Evolutionary conservation across 306 rosid genomes (phyloP).

Genomic region (Inga laurina): DNA sequence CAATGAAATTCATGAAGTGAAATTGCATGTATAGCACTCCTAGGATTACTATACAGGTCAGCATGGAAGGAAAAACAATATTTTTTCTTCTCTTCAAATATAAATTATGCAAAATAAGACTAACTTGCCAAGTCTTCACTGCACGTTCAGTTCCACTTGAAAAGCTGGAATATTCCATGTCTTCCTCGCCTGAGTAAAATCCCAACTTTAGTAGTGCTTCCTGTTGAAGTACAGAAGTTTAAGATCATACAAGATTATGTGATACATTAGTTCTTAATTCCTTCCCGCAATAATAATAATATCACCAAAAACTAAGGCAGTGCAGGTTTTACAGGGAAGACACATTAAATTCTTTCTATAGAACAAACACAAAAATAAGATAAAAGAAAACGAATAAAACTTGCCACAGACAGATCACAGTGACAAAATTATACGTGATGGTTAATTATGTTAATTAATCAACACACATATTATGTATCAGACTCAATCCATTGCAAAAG

Average conservation of each 20-base stretch:
- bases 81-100: neutral
- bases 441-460: neutral
- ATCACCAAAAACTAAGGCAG: neutral
- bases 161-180: slow-evolving; percentile 84
- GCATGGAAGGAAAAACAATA: neutral
- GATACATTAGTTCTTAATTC: slow-evolving; percentile 18
- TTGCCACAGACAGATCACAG: neutral
- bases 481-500: neutral
- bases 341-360: neutral
- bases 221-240: slow-evolving; percentile 40
- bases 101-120: slow-evolving; percentile 35
- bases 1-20: slow-evolving; percentile 3
- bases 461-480: neutral
- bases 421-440: neutral
- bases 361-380: neutral
- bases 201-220: slow-evolving; percentile 79
- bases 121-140: slow-evolving; percentile 97
- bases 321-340: neutral
- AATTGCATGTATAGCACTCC: neutral
- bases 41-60: neutral
- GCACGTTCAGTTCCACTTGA: slow-evolving; percentile 89
- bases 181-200: slow-evolving; percentile 93
- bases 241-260: neutral
- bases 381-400: neutral
- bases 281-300: neutral